Evolutionary conservation across 495 filamentous ascomycete species (phyloP).

Genomic region (Neurospora sp.): DNA sequence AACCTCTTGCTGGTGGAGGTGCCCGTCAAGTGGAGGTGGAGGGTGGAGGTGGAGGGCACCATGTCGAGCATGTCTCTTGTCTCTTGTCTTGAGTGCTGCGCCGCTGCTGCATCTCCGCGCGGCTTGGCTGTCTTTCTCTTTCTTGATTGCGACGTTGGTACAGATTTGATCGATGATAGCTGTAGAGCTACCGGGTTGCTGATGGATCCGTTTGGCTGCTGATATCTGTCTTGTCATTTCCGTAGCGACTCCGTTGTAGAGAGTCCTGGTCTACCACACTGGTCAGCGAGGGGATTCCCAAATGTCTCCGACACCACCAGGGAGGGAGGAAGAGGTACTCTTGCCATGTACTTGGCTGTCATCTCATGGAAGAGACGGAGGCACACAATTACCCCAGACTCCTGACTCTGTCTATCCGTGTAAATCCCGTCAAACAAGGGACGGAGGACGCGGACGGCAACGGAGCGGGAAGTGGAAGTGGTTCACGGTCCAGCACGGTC

Average conservation of each 20-base stretch:
- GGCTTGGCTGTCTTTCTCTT: background rate
- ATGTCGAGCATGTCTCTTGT: background rate
- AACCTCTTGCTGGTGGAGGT: background rate
- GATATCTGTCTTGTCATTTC: background rate
- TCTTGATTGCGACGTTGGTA: background rate
- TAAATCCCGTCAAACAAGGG: background rate
- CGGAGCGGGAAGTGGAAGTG: background rate
- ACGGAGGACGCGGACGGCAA: background rate
- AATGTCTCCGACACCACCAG: background rate
- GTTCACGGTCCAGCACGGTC: background rate
- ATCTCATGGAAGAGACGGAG: background rate
- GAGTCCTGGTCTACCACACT: background rate
- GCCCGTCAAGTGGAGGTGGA: background rate
- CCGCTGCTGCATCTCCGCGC: background rate
- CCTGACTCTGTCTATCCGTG: background rate
- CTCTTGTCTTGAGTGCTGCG: background rate
- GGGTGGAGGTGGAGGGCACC: background rate
- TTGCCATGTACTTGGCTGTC: background rate
- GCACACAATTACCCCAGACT: background rate
- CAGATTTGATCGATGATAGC: background rate
- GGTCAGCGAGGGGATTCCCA: background rate
- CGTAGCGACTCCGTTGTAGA: background rate
- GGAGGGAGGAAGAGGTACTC: background rate
- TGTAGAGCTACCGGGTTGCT: background rate
- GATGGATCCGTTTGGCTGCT: background rate